phyloP scores from a whole-genome alignment of 768 basidiomycete genomes.

The Lactifluus volemus region DNA sequence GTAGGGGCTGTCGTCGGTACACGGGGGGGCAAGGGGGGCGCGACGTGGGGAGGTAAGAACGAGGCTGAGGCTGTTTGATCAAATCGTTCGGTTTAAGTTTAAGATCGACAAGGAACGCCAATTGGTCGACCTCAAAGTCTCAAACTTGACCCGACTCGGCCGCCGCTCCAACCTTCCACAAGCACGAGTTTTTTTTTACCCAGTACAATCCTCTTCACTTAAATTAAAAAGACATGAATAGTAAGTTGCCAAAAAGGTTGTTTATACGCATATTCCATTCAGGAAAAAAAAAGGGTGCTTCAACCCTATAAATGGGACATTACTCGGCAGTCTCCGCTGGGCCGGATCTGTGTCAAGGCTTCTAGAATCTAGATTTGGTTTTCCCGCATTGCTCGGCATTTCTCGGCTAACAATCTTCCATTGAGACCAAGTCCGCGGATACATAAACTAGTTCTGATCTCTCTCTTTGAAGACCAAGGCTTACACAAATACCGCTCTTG shows the following conservation, averaged over 20 bases:
- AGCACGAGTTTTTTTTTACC: no score
- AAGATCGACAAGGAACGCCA: conserved; percentile 1
- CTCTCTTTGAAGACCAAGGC: no score
- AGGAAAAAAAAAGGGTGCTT: no score
- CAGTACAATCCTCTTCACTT: no score
- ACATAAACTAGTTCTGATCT: neutral
- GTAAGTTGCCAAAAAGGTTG: no score
- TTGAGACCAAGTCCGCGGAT: neutral
- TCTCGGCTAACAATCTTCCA: no score
- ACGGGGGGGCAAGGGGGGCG: neutral
- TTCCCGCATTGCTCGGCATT: no score
- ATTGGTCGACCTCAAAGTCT: neutral
- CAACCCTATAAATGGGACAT: no score
- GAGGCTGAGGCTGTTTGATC: conserved; percentile 1
- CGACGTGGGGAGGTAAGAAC: neutral
- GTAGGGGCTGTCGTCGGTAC: conserved; percentile 14
- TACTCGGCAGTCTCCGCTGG: neutral
- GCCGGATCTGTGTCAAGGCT: neutral
- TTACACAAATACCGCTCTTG: neutral
- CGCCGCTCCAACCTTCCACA: neutral
- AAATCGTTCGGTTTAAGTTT: conserved; percentile 11
- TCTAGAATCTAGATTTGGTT: neutral
- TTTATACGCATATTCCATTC: no score
- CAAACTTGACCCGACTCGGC: neutral
- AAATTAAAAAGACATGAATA: no score